Evolutionary conservation across 306 rosid genomes (phyloP).

Genomic region (Heteromeles arbutifolia): DNA sequence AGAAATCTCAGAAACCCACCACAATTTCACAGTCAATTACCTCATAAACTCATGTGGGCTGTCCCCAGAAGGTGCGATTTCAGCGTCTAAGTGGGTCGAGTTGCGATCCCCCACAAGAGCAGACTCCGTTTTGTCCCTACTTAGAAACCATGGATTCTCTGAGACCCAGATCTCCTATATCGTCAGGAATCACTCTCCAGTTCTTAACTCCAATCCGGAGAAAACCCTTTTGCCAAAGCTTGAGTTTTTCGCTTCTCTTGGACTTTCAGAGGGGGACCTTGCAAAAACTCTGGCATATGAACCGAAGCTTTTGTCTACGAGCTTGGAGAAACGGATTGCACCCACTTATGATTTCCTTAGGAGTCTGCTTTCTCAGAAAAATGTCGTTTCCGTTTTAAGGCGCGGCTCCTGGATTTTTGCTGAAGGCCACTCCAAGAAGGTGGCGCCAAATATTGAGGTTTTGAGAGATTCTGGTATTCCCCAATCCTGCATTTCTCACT

Average conservation of each 20-base stretch:
- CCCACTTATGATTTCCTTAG: conserved; percentile 22
- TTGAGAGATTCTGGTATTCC: conserved; percentile 17
- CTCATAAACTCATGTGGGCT: conserved; percentile 24
- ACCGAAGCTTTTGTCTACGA: too few species aligned
- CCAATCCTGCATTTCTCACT: not conserved
- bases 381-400: not conserved
- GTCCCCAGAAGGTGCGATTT: conserved; percentile 5
- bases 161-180: too few species aligned
- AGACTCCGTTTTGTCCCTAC: not conserved
- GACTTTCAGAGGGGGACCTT: too few species aligned
- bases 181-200: too few species aligned
- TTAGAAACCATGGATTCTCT: too few species aligned
- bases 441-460: conserved; percentile 14
- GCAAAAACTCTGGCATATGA: too few species aligned
- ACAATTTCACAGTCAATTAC: conserved; percentile 16
- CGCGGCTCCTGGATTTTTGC: not conserved
- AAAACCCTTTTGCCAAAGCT: too few species aligned
- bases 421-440: not conserved
- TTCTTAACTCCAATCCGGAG: too few species aligned
- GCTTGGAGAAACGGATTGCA: not conserved
- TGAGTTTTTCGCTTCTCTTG: too few species aligned
- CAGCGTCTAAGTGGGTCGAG: not conserved
- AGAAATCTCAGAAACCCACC: not conserved
- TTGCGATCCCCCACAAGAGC: not conserved
- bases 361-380: not conserved